Evolutionary conservation across 1,284 basidiomycete genomes (phyloP), one percentile per base, ranked within the genome.

Genomic region (Rhodotorula sp.): DNA sequence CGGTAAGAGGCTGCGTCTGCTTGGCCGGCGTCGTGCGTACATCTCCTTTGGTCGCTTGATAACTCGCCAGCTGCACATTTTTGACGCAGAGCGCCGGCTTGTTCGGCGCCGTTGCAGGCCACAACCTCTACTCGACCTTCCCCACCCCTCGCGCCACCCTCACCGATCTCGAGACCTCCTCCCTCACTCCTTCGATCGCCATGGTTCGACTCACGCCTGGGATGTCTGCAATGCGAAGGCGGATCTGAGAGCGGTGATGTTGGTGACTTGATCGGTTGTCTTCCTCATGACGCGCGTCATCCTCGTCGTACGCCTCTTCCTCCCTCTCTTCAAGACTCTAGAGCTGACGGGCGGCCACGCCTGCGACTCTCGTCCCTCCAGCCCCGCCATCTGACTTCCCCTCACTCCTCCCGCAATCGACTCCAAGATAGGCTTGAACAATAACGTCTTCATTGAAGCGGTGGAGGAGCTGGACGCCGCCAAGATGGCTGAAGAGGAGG

Each of bases 21-120:
- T 15, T 36, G 22, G 54, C 19, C 4, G 54, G 54, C 17, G 2
- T 55, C 2, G 54, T 39, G 24, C 32, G 54, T 55, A 8, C 30
- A 1, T 22, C 32, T 32, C 2, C n/a, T 51, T 6, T 2, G 3
- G 30, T 5, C 32, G 24, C 7, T 0, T 13, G 1, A 1, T 20
- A 2, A 2, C 20, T 17, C 27, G 6, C 4, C 13, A 2, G 27
- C 27, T 22, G 15, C 10, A 19, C 6, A 32, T n/a, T 10, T n/a
- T 15, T 8, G 11, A 22, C 54, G 34, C 54, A 55, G 54, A 34
- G 32, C 11, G 24, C 32, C 32, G 54, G 54, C 2, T 22, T 55
- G 7, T 24, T 22, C 54, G 36, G 32, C 10, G 13, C n/a, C 24
- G 54, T 55, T 22, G 54, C 54, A 10, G 32, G 54, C 54, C 22